Evolutionary conservation across 345 rosid genomes (phyloP), one percentile per base, ranked within the genome.

Genomic region (Citrus hindsii): DNA sequence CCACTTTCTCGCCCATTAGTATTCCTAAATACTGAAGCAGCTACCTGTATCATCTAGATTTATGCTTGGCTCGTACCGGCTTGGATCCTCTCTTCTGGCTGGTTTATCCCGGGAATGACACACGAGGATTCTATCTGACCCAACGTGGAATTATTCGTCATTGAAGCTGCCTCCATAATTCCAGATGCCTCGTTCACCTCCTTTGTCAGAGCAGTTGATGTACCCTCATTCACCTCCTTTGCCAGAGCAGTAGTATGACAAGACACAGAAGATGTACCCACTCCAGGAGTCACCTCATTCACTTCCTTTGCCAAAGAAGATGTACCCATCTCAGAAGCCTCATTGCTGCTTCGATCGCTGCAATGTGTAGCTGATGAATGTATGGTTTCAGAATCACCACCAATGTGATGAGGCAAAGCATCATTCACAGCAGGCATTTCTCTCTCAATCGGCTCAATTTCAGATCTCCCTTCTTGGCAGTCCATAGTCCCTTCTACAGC

Each of bases 41-140:
- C 62, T 0, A 69, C 62, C 66, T 46, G 48, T 18, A 71, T 80
- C 71, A 68, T 69, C 28, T 7, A 75, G 76, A 74, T 37, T 69
- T 14, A 75, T 7, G 60, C 74, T 81, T 82, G 83, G 74, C 84
- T 78, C 7, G 85, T 78, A 79, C 83, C 82, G 22, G 88, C 80
- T 78, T 71, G 86, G 66, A 86, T 79, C 67, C 73, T 80, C 79
- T 83, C 85, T 65, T 79, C 77, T 25, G 80, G 58, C 61, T 87
- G 76, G 76, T 82, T 82, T 48, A 82, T 38, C 66, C 81, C 88
- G 18, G 85, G 63, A 73, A 77, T 65, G 69, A 77, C 71, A 63
- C 71, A 75, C 30, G 85, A 79, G 25, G 81, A 61, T 68, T 81
- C 84, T 24, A 78, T 27, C 82, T 65, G 73, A 59, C 79, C 38